Evolutionary conservation across 345 rosid genomes (phyloP).

Genomic region (Dimocarpus longan): DNA sequence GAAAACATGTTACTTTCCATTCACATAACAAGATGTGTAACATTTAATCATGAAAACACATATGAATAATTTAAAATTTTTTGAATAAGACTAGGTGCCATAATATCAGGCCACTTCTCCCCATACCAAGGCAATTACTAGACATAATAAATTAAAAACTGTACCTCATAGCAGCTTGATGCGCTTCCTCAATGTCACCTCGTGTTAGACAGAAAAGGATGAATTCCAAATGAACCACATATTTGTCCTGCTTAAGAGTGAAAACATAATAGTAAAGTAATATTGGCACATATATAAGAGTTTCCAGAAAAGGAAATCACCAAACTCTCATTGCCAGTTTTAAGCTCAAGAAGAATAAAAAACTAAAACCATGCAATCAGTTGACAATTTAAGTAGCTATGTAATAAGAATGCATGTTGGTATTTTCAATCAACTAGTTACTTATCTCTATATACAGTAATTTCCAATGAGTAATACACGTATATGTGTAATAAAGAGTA

Average conservation of each 20-base stretch:
- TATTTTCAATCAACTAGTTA: background rate
- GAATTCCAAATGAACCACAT: conserved; percentile 66
- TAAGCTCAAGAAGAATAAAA: conserved; percentile 7
- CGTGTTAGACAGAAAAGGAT: conserved; percentile 51
- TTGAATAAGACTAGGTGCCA: background rate
- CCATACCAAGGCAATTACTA: background rate
- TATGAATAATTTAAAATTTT: background rate
- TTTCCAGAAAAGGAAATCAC: background rate
- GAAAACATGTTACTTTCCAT: background rate
- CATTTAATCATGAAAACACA: background rate
- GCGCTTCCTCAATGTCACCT: conserved; percentile 57
- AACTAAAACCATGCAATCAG: background rate
- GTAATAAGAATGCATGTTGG: background rate
- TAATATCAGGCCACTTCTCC: conserved; percentile 9
- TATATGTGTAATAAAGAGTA: background rate
- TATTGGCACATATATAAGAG: background rate
- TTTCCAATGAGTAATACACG: background rate
- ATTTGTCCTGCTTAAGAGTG: conserved; percentile 50
- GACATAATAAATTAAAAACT: background rate
- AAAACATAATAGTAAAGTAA: background rate
- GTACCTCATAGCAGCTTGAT: conserved; percentile 57
- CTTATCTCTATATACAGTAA: background rate
- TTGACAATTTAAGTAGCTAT: background rate
- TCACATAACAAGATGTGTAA: background rate
- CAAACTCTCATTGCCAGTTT: background rate